Conservation (phyloP, 768 basidiomycete genomes). For the Suillus variegatus region DNA sequence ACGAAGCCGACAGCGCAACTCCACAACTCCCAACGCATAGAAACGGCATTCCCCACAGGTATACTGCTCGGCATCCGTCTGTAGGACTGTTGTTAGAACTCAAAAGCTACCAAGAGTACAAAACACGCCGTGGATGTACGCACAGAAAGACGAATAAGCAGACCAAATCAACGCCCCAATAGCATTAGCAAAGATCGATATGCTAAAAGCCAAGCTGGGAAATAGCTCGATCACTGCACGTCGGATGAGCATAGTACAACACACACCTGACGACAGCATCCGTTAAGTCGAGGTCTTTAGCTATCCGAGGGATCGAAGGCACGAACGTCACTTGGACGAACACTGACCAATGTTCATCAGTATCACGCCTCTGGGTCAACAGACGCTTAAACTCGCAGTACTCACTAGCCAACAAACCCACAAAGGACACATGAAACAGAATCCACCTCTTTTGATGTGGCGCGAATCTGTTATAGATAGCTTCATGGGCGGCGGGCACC, state of each 20-base stretch:
- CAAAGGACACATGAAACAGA: constrained; percentile 56
- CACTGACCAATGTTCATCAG: constrained; percentile 40
- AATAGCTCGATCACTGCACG: neutral
- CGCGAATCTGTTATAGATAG: constrained; percentile 63
- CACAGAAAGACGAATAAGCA: constrained; percentile 48
- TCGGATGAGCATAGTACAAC: neutral
- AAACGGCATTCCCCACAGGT: constrained; percentile 47
- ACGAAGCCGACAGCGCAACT: constrained; percentile 46
- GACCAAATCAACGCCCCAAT: constrained; percentile 48
- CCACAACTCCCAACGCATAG: constrained; percentile 59
- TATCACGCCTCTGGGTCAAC: neutral
- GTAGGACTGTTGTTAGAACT: neutral
- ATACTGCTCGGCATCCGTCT: constrained; percentile 66
- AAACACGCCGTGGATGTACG: constrained; percentile 4
- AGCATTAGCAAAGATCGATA: constrained; percentile 45
- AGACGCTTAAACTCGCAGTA: constrained; percentile 1
- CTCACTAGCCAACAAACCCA: constrained; percentile 65
- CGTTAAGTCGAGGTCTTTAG: constrained; percentile 60
- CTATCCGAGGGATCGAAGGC: constrained; percentile 74
- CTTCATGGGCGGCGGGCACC: constrained; percentile 18
- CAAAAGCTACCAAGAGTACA: constrained; percentile 7
- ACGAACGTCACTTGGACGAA: constrained; percentile 71
- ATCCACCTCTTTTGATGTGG: constrained; percentile 51
- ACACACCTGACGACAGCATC: constrained; percentile 56
- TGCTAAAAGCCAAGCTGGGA: constrained; percentile 44